Evolutionary conservation across 345 rosid genomes (phyloP).

Genomic region (Gossypium sturtianum): DNA sequence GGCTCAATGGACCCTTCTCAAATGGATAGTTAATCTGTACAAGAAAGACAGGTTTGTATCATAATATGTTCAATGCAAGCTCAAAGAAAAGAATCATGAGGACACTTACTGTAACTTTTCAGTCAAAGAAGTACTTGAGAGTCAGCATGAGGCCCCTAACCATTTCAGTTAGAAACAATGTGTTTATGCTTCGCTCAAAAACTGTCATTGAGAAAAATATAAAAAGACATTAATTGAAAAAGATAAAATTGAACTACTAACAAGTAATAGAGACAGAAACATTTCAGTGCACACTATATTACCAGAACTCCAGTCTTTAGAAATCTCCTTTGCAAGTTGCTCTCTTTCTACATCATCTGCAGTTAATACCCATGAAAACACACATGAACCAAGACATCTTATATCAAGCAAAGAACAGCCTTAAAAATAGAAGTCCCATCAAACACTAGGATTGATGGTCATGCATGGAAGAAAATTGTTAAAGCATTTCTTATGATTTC

Average conservation of each 20-base stretch:
- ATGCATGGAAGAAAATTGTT: neutral
- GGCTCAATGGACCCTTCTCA: constrained; percentile 98
- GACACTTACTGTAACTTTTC: constrained; percentile 79
- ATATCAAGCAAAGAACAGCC: neutral
- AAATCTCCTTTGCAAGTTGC: constrained; percentile 80
- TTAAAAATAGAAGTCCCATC: neutral
- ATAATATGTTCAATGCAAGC: constrained; percentile 5
- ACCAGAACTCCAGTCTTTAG: constrained; percentile 98
- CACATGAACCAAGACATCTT: neutral
- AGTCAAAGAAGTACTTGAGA: constrained; percentile 87
- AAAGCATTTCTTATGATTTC: neutral
- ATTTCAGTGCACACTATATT: constrained; percentile 12
- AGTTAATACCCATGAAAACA: constrained; percentile 17
- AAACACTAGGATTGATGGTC: neutral
- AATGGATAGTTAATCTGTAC: constrained; percentile 94
- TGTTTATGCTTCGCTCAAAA: constrained; percentile 89
- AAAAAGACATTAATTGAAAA: constrained; percentile 9
- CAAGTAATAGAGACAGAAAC: neutral
- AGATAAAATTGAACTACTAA: neutral
- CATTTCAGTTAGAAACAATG: constrained; percentile 89
- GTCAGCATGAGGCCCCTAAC: constrained; percentile 82
- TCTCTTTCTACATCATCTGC: constrained; percentile 86
- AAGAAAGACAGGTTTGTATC: constrained; percentile 11
- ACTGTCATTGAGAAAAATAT: constrained; percentile 35
- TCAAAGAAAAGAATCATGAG: neutral